Percentiles rank a stretch among this genome's conserved stretches.
phyloP scores from a whole-genome alignment of 1,284 basidiomycete species.

The Papiliotrema flavescens region DNA sequence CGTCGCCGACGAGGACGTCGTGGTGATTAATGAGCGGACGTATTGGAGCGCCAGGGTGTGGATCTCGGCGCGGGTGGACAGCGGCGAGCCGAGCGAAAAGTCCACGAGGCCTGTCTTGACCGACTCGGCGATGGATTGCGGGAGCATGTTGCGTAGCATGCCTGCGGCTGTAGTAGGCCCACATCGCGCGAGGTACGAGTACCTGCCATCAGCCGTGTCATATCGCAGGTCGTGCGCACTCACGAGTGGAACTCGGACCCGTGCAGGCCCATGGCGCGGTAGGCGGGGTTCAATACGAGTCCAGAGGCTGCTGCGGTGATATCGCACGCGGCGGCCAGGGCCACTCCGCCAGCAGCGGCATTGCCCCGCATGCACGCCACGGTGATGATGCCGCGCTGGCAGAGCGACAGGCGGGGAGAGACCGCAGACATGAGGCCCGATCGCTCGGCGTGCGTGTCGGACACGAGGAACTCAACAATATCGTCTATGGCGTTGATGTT shows the following conservation, averaged over 20 bases:
- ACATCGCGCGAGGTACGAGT: conserved; percentile 47
- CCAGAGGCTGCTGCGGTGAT: conserved; percentile 45
- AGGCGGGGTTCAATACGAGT: conserved; percentile 52
- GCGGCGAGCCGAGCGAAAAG: conserved; percentile 25
- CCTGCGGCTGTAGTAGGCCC: conserved; percentile 39
- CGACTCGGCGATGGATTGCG: conserved; percentile 41
- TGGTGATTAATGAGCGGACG: conserved; percentile 3
- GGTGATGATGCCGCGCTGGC: conserved; percentile 49
- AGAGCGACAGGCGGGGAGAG: conserved; percentile 28
- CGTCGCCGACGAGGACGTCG: not conserved
- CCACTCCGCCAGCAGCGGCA: conserved; percentile 53
- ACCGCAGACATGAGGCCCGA: conserved; percentile 37
- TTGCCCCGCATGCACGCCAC: conserved; percentile 51
- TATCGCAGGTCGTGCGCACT: conserved; percentile 5
- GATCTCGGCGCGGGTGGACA: conserved; percentile 14
- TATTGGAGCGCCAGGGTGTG: conserved; percentile 14
- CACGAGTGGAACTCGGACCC: conserved; percentile 52
- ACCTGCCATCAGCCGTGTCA: conserved; percentile 13
- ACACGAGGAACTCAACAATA: conserved; percentile 45
- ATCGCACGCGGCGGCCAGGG: conserved; percentile 51
- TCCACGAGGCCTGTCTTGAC: conserved; percentile 41
- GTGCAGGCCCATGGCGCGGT: conserved; percentile 50
- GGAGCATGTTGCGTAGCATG: conserved; percentile 48
- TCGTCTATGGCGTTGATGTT: conserved; percentile 53
- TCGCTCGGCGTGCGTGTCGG: conserved; percentile 27